Evolutionary conservation across 208 protist species (phyloP).

Genomic region (Crithidia bombi): DNA sequence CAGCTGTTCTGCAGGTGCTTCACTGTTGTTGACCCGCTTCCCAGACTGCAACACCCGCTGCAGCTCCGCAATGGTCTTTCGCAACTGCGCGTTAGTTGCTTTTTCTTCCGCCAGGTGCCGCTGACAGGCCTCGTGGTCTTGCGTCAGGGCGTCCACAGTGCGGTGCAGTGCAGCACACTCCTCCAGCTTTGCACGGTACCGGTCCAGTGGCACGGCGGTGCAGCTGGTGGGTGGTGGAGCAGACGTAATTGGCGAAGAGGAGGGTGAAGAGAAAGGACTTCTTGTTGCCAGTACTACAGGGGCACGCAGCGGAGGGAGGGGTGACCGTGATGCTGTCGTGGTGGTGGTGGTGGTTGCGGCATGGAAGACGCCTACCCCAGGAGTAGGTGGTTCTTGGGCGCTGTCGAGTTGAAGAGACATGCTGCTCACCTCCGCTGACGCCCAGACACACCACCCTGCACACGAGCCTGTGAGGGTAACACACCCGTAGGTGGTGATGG

Average conservation of each 20-base stretch:
- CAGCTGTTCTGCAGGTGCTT: no score
- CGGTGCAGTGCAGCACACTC: conserved; percentile 32
- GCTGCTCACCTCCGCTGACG: no score
- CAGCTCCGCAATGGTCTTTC: conserved; percentile 9
- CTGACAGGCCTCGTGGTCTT: not conserved
- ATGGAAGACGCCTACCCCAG: not conserved
- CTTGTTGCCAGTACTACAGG: not conserved
- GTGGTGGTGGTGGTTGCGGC: not conserved
- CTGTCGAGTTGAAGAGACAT: not conserved
- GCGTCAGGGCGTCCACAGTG: conserved; percentile 9
- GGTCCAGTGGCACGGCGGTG: conserved; percentile 6
- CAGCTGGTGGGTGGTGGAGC: no score
- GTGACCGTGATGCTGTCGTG: not conserved
- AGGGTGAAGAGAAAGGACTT: not conserved
- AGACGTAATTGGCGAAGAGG: no score
- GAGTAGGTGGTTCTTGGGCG: no score
- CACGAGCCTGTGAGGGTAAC: no score
- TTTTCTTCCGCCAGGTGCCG: conserved; percentile 3
- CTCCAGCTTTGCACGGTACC: conserved; percentile 30
- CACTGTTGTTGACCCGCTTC: not conserved
- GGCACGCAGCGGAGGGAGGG: not conserved
- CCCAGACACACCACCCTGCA: no score
- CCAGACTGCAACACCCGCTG: not conserved
- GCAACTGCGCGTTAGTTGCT: conserved; percentile 15
- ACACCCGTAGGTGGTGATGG: no score